Base-by-base conservation (phyloP, 2,329 filamentous ascomycete species). In the Sordariomycetes sp. region DNA sequence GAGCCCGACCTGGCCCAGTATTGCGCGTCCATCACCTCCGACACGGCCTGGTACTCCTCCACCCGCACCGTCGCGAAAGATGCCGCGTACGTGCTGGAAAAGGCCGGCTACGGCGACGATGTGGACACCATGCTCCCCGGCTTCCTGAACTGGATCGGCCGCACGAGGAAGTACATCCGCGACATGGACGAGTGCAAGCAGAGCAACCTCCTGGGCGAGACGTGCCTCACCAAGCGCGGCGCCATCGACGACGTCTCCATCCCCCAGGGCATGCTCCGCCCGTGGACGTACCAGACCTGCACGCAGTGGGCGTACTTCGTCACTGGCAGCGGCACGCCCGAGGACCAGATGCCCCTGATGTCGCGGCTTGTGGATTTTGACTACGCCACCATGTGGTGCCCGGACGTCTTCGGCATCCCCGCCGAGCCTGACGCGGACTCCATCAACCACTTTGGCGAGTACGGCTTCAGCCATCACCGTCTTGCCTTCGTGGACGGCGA, bases 361-460 rank as follows among this genome's bases (percentile, higher is more conserved):
- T 90, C 85, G 1, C 79, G 86, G 11, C 66, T 76, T 4, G 64
- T 86, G 23, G 72, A 79, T 40, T 46, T 86, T 1, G 64, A 77
- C 3, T 86, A 79, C 53, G 54, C 64, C 3, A 74, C 72, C 1
- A 54, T 69, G 4, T 63, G 79, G 45, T 93, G 86, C 60, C 64
- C 66, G 1, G 62, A 72, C 7, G 72, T 73, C 0, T 93, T 87
- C 65, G 80, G 81, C 57, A 76, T 88, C 48, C 75, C 70, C 0
- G 54, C 61, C 0, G 72, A 70, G 0, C 71, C 86, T 0, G 64
- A 87, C 33, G 59, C 80, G 0, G 66, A 75, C 2, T 63, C 64
- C 1, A 76, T 92, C 54, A 92, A 93, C 63, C 76, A 80, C 48
- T 80, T 83, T 42, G 86, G 86, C 29, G 82, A 77, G 9, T 83